Evolutionary conservation across 2,329 filamentous ascomycete species (phyloP).

Genomic region (Hawksworthiomyces lignivorus): DNA sequence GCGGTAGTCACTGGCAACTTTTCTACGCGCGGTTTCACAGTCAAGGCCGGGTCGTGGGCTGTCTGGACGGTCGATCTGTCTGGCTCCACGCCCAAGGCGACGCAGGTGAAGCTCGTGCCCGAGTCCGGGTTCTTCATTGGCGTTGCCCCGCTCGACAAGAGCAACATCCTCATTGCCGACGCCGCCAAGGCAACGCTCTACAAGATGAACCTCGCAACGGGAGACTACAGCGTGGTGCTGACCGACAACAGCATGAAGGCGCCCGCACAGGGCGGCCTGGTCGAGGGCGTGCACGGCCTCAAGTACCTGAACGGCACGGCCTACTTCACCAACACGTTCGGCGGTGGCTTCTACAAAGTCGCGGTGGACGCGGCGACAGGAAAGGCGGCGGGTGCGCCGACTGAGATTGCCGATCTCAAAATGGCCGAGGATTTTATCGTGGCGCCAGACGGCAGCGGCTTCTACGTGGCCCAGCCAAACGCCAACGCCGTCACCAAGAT

Average conservation of each 20-base stretch:
- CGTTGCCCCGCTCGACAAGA: slow-evolving; percentile 19
- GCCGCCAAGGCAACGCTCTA: slow-evolving; percentile 22
- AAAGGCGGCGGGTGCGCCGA: neutral
- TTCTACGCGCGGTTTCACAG: neutral
- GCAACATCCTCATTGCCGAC: slow-evolving; percentile 23
- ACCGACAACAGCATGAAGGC: slow-evolving; percentile 22
- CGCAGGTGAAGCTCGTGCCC: slow-evolving; percentile 19
- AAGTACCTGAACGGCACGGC: slow-evolving; percentile 20
- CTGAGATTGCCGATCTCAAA: slow-evolving; percentile 3
- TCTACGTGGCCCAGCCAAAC: slow-evolving; percentile 6
- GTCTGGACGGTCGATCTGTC: slow-evolving; percentile 22
- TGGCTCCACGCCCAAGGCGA: slow-evolving; percentile 10
- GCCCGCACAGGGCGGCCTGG: slow-evolving; percentile 21
- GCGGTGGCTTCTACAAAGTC: slow-evolving; percentile 7
- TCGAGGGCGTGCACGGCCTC: slow-evolving; percentile 21
- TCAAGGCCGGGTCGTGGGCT: slow-evolving; percentile 18
- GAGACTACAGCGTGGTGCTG: slow-evolving; percentile 18
- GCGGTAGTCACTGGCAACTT: slow-evolving; percentile 20
- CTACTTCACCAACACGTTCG: slow-evolving; percentile 25
- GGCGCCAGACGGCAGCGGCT: slow-evolving; percentile 1
- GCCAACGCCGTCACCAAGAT: slow-evolving; percentile 1
- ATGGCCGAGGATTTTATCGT: slow-evolving; percentile 6
- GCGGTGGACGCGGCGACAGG: neutral
- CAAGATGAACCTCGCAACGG: slow-evolving; percentile 20
- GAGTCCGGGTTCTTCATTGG: slow-evolving; percentile 25